Base-by-base conservation (phyloP, 306 rosid species). In the Lathyrus sativus region DNA sequence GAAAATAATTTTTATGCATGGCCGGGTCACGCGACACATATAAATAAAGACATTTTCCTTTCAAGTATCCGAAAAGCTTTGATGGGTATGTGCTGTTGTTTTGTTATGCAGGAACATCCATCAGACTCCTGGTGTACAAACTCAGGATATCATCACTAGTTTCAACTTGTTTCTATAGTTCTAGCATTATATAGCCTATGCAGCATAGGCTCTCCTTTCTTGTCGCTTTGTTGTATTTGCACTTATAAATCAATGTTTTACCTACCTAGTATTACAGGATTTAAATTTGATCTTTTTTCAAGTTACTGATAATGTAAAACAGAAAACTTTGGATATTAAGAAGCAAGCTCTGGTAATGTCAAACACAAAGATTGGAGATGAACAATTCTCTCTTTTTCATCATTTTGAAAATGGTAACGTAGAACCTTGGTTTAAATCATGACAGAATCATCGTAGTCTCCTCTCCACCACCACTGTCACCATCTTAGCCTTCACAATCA, bases 1-100 rank as follows among this genome's bases (percentile, higher is more conserved):
- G 79, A 72, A 76, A 74, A 63, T 79, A 57, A 95, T 90, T 44
- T 24, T 26, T 60, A 37, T 38, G 44, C 28, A 24, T 68, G 42
- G 19, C 49, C 67, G 50, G 7, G 33, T 58, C 19, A 41, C 38
- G 64, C 15, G 42, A 43, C 17, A 10, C 14, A 39, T 41, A 62
- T 19, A 84, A 24, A 62, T 85, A 26, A 81, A 81, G 75, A 81
- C 79, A 46, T 77, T 78, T 76, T 85, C 87, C 43, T 72, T 82
- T 43, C 77, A 84, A 0, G 80, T 83, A 50, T 24, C 43, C 17
- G 4, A n/a, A 48, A 17, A 38, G 26, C 39, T 13, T 19, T 45
- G 50, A 19, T 71, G 19, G 8, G 9, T n/a, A 13, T 44, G 11
- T 45, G 41, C 31, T 51, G 14, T 42, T n/a, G 29, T 28, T 53